A percentile compares a stretch with the other conserved stretches of the same genome.
These are phyloP conservation scores for Nakazawaea ambrosiae DNA, from an alignment of 805 yeast species.

Conservation along the genomic window DNA sequence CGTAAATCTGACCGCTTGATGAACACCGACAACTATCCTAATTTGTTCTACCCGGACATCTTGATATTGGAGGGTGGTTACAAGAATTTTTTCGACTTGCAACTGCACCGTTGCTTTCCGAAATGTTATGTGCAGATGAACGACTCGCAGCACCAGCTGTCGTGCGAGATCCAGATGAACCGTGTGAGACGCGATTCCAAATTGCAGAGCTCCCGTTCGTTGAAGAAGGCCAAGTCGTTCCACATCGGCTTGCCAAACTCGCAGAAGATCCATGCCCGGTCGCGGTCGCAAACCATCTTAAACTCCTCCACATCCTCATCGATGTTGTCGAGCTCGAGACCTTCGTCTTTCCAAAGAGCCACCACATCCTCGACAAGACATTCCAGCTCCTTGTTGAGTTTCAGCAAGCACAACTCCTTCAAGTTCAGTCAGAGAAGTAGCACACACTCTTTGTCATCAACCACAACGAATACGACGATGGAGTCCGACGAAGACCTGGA, in stretches of 20 bases:
- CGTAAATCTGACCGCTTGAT: conserved; percentile 74
- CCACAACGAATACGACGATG: neutral
- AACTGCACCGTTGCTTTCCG: conserved; percentile 58
- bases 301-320: neutral
- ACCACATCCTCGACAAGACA: too few species aligned
- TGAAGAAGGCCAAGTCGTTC: conserved; percentile 32
- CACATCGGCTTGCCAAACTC: conserved; percentile 13
- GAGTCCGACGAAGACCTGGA: conserved; percentile 7
- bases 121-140: conserved; percentile 84
- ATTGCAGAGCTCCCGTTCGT: conserved; percentile 9
- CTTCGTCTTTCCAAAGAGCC: conserved; percentile 3
- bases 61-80: conserved; percentile 90
- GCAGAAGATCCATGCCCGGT: conserved; percentile 5
- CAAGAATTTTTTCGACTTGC: conserved; percentile 60
- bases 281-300: conserved; percentile 9
- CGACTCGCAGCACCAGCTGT: conserved; percentile 43
- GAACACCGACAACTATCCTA: conserved; percentile 73
- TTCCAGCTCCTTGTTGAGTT: conserved; percentile 5
- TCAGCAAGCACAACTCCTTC: conserved; percentile 6
- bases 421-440: conserved; percentile 2
- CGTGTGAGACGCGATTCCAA: conserved; percentile 29
- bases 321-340: conserved; percentile 1
- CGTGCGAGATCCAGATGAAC: conserved; percentile 35
- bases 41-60: conserved; percentile 80
- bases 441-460: conserved; percentile 3